These are phyloP conservation scores for Penicillium samsonianum DNA, from an alignment of 495 filamentous ascomycete genomes.

Conservation along the genomic window DNA sequence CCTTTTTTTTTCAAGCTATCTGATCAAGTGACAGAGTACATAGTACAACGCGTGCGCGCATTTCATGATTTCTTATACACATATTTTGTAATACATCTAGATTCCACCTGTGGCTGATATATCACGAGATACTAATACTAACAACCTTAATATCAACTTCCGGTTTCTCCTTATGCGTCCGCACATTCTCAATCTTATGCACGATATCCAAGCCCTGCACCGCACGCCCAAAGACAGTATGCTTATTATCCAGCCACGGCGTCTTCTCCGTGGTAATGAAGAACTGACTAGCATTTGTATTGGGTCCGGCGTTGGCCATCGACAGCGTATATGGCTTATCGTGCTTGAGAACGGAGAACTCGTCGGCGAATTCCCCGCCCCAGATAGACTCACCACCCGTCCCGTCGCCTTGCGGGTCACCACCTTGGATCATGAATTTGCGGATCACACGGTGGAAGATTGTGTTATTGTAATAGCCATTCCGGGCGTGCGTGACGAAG, in stretches of 20 bases:
- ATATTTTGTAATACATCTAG: background rate
- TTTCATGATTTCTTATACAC: slow-evolving; percentile 8
- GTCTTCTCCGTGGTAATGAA: slow-evolving; percentile 98
- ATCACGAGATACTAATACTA: slow-evolving; percentile 61
- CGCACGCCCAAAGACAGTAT: slow-evolving; percentile 92
- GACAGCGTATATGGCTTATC: slow-evolving; percentile 95
- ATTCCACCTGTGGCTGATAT: background rate
- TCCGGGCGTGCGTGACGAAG: slow-evolving; percentile 86
- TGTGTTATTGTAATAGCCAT: slow-evolving; percentile 93
- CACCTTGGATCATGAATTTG: slow-evolving; percentile 97
- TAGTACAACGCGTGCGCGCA: slow-evolving; percentile 5
- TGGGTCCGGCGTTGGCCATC: slow-evolving; percentile 96
- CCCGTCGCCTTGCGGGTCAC: slow-evolving; percentile 92
- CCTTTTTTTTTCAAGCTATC: background rate
- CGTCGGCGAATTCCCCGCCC: slow-evolving; percentile 94
- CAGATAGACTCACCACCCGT: slow-evolving; percentile 97
- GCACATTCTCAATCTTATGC: slow-evolving; percentile 91
- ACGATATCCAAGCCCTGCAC: slow-evolving; percentile 92
- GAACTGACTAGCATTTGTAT: slow-evolving; percentile 81
- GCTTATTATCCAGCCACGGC: slow-evolving; percentile 93
- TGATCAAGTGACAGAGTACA: slow-evolving; percentile 1
- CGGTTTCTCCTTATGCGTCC: slow-evolving; percentile 93
- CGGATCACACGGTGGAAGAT: slow-evolving; percentile 97
- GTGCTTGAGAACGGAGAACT: slow-evolving; percentile 87
- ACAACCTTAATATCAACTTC: slow-evolving; percentile 97